A percentile compares a stretch with the other conserved stretches of the same genome.
These are phyloP conservation scores for Drosera capensis DNA, from an alignment of 148 eudicot genomes.

Conservation along the genomic window DNA sequence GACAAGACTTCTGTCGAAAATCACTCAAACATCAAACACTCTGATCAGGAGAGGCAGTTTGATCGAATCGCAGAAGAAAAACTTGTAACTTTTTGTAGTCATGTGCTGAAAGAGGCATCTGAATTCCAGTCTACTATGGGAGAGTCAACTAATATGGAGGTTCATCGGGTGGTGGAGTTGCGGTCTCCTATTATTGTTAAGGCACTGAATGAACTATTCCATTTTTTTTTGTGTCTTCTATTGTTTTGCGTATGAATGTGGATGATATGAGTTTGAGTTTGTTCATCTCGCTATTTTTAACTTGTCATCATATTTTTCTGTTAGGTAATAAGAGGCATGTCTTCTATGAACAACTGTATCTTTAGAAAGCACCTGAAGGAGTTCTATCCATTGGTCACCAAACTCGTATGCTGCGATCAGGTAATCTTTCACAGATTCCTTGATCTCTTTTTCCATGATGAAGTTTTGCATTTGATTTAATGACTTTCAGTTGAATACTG, in stretches of 20 bases:
- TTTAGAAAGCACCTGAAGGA: slow-evolving; percentile 75
- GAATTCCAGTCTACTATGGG: slow-evolving; percentile 74
- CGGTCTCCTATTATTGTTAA: slow-evolving; percentile 87
- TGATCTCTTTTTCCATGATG: not conserved
- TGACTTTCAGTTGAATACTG: not conserved
- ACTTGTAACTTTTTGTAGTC: slow-evolving; percentile 73
- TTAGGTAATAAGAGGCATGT: slow-evolving; percentile 91
- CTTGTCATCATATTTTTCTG: slow-evolving; percentile 7
- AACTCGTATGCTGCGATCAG: slow-evolving; percentile 97
- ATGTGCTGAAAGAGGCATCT: slow-evolving; percentile 86
- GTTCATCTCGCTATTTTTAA: not conserved
- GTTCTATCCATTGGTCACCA: slow-evolving; percentile 89
- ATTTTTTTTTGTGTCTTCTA: not conserved
- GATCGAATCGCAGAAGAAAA: slow-evolving; percentile 72
- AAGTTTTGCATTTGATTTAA: not conserved
- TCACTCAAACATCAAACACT: slow-evolving; percentile 10
- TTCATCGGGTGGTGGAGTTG: slow-evolving; percentile 81
- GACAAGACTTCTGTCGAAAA: slow-evolving; percentile 8
- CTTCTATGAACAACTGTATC: slow-evolving; percentile 59
- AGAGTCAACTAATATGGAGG: slow-evolving; percentile 69
- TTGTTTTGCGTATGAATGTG: slow-evolving; percentile 1
- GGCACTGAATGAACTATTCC: slow-evolving; percentile 21
- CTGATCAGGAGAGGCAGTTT: slow-evolving; percentile 37
- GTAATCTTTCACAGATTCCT: slow-evolving; percentile 16
- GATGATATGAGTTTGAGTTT: not conserved